phyloP scores from a whole-genome alignment of 768 basidiomycete species.

The Amanita exitialis region DNA sequence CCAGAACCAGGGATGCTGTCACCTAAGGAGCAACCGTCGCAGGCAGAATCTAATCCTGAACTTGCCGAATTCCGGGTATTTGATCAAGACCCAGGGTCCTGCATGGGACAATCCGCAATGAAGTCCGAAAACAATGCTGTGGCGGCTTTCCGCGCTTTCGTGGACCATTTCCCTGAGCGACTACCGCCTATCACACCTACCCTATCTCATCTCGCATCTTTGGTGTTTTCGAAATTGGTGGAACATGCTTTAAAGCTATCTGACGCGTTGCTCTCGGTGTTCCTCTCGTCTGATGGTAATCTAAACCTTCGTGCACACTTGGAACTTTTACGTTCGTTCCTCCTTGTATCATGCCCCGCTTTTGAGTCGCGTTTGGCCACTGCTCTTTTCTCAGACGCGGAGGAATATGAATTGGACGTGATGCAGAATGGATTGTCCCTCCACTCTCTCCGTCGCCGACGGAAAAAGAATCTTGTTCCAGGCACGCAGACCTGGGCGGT shows the following conservation, averaged over 20 bases:
- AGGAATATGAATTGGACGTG: slow-evolving; percentile 32
- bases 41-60: slow-evolving; percentile 19
- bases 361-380: slow-evolving; percentile 62
- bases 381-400: slow-evolving; percentile 73
- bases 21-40: not conserved
- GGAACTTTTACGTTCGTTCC: slow-evolving; percentile 59
- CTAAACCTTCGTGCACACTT: slow-evolving; percentile 65
- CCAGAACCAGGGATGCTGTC: not conserved
- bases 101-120: slow-evolving; percentile 16
- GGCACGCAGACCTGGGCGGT: slow-evolving; percentile 43
- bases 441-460: slow-evolving; percentile 22
- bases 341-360: slow-evolving; percentile 59
- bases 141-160: slow-evolving; percentile 33
- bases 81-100: slow-evolving; percentile 55
- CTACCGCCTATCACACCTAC: slow-evolving; percentile 61
- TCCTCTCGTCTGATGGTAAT: slow-evolving; percentile 52
- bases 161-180: slow-evolving; percentile 43
- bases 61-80: slow-evolving; percentile 45
- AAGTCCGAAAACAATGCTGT: slow-evolving; percentile 17
- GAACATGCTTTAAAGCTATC: slow-evolving; percentile 58
- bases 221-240: slow-evolving; percentile 53
- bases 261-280: slow-evolving; percentile 51
- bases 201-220: slow-evolving; percentile 47
- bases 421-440: slow-evolving; percentile 24
- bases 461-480: slow-evolving; percentile 15